Evolutionary conservation across 208 protist genomes (phyloP).

Genomic region (Wallacemonas collosoma): DNA sequence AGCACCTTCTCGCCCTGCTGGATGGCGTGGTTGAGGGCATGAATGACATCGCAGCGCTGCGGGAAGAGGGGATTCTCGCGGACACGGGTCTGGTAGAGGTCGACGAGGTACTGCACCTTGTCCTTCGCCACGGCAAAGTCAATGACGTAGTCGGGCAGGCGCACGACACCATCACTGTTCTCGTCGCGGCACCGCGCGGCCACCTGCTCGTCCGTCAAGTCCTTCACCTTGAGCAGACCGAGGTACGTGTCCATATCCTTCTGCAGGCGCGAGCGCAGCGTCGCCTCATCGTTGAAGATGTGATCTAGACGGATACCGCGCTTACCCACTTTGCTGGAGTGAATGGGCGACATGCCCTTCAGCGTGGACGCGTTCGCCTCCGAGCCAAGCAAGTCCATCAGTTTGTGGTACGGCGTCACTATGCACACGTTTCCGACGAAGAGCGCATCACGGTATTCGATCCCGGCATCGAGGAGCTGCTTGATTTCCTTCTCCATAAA

Average conservation of each 20-base stretch:
- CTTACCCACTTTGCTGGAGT: slow-evolving; percentile 90
- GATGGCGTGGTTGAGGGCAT: slow-evolving; percentile 76
- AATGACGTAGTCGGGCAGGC: slow-evolving; percentile 83
- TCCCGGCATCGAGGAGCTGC: slow-evolving; percentile 80
- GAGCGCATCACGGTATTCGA: slow-evolving; percentile 77
- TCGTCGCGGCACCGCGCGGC: slow-evolving; percentile 70
- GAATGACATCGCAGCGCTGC: slow-evolving; percentile 76
- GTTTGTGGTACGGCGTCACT: slow-evolving; percentile 93
- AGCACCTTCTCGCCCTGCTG: slow-evolving; percentile 83
- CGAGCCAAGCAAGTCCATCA: slow-evolving; percentile 85
- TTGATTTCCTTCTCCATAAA: slow-evolving; percentile 91
- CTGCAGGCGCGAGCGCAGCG: slow-evolving; percentile 55
- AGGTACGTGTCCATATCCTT: slow-evolving; percentile 91
- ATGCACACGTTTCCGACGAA: slow-evolving; percentile 91
- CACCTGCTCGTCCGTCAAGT: slow-evolving; percentile 80
- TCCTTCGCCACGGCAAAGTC: slow-evolving; percentile 78
- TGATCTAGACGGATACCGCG: slow-evolving; percentile 90
- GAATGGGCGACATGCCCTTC: slow-evolving; percentile 91
- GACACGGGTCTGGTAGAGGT: slow-evolving; percentile 78
- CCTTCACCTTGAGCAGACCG: slow-evolving; percentile 71
- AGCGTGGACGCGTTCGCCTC: slow-evolving; percentile 87
- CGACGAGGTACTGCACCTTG: slow-evolving; percentile 82
- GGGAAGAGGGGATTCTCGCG: slow-evolving; percentile 82
- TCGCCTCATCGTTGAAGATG: slow-evolving; percentile 87
- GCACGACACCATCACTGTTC: slow-evolving; percentile 83